Evolutionary conservation across 345 rosid genomes (phyloP), one percentile per base, ranked within the genome.

Genomic region (Cardiospermum halicacabum): DNA sequence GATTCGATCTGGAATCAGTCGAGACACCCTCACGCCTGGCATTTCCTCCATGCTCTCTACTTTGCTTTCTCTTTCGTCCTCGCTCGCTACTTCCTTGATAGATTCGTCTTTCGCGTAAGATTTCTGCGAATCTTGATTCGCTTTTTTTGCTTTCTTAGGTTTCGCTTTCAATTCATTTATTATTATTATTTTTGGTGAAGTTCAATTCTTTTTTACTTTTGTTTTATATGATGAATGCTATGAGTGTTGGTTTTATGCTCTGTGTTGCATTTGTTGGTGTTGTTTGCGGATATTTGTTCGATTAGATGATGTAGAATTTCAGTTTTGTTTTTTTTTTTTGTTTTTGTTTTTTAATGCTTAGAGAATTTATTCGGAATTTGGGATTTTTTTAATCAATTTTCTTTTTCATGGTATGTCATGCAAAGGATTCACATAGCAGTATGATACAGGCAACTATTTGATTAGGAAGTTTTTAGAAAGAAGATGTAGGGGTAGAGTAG

Each of bases 21-120:
- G 68, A 80, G 66, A 58, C 77, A 73, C 43, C 79, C 85, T 7
- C 67, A 73, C n/a, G 69, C 69, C 2, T 81, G 70, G 79, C 77
- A 89, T 79, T 82, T 84, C 66, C 65, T 84, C 70, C 27, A 74
- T 62, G 85, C 93, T 30, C 31, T 89, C 40, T 73, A 51, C 79
- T 94, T 91, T 81, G 91, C 93, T 39, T 47, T 83, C 26, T 72
- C 75, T 55, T 85, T 89, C 82, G 75, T 84, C 66, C 80, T 69
- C 28, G 79, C 78, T 30, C 77, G 96, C 51, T 84, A 79, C 76
- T 37, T 85, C 55, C 83, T 91, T 43, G 97, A 94, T 71, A 79
- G 76, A 77, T 87, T 78, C 87, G 63, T 91, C 77, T 94, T 85
- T 79, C 92, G 84, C 37, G 97, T 93, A 84, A 76, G 86, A 43